Conservation (phyloP, 1,139 yeast genomes). For the Kodamaea alishanica region DNA sequence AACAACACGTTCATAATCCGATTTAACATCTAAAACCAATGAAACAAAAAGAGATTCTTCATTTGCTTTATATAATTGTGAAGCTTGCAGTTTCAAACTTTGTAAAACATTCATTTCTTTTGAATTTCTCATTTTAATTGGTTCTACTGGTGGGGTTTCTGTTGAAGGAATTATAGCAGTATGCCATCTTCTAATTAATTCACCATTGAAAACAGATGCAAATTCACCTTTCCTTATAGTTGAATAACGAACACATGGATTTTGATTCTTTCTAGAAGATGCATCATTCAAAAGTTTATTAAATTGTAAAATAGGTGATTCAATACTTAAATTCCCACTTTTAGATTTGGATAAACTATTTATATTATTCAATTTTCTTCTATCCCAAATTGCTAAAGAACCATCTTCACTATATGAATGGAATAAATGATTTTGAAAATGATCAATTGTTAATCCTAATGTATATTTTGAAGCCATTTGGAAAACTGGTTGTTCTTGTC, state of each 20-base stretch:
- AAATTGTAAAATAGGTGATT: slow-evolving; percentile 63
- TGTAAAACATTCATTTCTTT: slow-evolving; percentile 16
- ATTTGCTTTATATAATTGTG: slow-evolving; percentile 32
- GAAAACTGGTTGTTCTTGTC: slow-evolving; percentile 64
- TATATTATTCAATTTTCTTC: slow-evolving; percentile 52
- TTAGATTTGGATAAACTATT: slow-evolving; percentile 19
- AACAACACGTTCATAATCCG: slow-evolving; percentile 76
- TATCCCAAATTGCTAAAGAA: slow-evolving; percentile 81
- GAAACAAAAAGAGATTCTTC: slow-evolving; percentile 69
- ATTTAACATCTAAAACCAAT: slow-evolving; percentile 68
- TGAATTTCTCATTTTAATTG: background rate
- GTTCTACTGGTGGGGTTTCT: slow-evolving; percentile 11
- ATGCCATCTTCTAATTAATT: slow-evolving; percentile 77
- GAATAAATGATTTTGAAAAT: slow-evolving; percentile 58
- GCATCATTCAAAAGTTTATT: slow-evolving; percentile 65
- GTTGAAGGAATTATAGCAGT: slow-evolving; percentile 55
- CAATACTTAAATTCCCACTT: slow-evolving; percentile 24
- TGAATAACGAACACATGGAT: slow-evolving; percentile 70
- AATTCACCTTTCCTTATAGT: slow-evolving; percentile 68
- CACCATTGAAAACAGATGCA: slow-evolving; percentile 77
- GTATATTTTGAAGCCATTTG: slow-evolving; percentile 78
- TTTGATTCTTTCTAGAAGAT: slow-evolving; percentile 56
- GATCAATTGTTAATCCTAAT: slow-evolving; percentile 66
- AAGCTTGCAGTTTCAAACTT: slow-evolving; percentile 34
- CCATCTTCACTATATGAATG: slow-evolving; percentile 83